phyloP scores from a whole-genome alignment of 2,329 filamentous ascomycete genomes.

The Lasiodiplodia sp. region DNA sequence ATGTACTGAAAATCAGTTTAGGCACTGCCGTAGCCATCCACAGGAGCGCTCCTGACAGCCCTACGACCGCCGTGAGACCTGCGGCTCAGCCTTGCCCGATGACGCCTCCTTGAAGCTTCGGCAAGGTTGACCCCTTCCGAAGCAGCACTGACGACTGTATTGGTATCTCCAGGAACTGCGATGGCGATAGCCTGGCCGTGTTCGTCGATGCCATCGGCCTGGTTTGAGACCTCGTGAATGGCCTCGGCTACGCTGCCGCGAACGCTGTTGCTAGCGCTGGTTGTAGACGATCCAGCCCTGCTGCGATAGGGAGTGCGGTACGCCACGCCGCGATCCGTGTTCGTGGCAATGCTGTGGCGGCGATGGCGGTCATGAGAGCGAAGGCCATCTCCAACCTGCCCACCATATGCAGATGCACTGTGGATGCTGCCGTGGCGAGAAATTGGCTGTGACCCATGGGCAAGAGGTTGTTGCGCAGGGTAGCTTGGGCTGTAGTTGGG shows the following conservation, averaged over 20 bases:
- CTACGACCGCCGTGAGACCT: constrained; percentile 3
- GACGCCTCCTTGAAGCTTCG: background rate
- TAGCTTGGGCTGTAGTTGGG: constrained; percentile 27
- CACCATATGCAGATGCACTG: constrained; percentile 8
- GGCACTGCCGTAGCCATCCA: constrained; percentile 8
- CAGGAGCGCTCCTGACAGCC: background rate
- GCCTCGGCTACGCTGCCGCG: background rate
- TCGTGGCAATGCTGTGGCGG: constrained; percentile 37
- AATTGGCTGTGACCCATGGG: constrained; percentile 3
- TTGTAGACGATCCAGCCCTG: background rate
- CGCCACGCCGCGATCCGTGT: constrained; percentile 38
- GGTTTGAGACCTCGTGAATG: background rate
- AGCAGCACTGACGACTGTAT: background rate
- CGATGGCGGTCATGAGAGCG: constrained; percentile 10
- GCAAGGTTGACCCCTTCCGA: background rate
- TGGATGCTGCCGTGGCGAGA: constrained; percentile 18
- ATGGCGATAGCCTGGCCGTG: background rate
- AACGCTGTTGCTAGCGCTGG: constrained; percentile 17
- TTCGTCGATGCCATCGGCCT: constrained; percentile 4
- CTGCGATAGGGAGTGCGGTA: constrained; percentile 21
- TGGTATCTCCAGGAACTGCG: background rate
- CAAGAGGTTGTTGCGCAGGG: background rate
- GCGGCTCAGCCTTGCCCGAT: background rate
- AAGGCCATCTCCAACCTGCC: constrained; percentile 10
- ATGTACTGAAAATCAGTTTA: background rate